A percentile compares a stretch with the other conserved stretches of the same genome.
Evolutionary conservation across 2,329 filamentous ascomycete species (phyloP).

Genomic region (Aspergillus phoenicis): DNA sequence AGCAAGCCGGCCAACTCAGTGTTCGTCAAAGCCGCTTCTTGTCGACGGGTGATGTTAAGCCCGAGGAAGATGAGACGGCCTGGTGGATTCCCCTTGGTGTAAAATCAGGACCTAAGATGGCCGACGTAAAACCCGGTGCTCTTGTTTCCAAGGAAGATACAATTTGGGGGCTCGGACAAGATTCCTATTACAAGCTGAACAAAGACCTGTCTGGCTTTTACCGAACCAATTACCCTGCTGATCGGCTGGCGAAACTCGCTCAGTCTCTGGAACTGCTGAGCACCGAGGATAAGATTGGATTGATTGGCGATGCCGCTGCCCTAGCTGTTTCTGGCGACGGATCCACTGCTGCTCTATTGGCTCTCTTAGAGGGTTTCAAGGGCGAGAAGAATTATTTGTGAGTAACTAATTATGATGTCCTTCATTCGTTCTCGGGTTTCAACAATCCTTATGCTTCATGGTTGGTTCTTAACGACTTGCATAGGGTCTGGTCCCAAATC

Average conservation of each 20-base stretch:
- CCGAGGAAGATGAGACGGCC: conserved; percentile 84
- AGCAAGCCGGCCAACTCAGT: conserved; percentile 78
- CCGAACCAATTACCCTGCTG: conserved; percentile 88
- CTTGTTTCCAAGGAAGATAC: conserved; percentile 77
- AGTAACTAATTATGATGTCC: conserved; percentile 27
- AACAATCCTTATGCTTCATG: background rate
- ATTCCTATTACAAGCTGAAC: conserved; percentile 93
- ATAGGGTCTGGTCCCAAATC: conserved; percentile 79
- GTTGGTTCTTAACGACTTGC: conserved; percentile 20
- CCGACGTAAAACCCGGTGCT: conserved; percentile 65
- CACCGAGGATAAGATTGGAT: conserved; percentile 87
- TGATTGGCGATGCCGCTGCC: conserved; percentile 86
- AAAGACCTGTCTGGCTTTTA: conserved; percentile 86
- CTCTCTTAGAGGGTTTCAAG: conserved; percentile 81
- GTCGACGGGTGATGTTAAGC: conserved; percentile 84
- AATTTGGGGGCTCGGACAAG: conserved; percentile 65
- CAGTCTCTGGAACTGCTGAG: conserved; percentile 74
- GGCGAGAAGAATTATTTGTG: conserved; percentile 77
- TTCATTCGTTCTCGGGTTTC: background rate
- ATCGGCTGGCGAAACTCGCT: conserved; percentile 77
- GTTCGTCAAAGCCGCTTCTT: conserved; percentile 88
- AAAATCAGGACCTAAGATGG: conserved; percentile 69
- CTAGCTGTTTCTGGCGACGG: conserved; percentile 85
- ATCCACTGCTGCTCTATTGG: conserved; percentile 77
- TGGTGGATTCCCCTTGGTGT: conserved; percentile 96